These are phyloP conservation scores for Alternaria rosae DNA, from an alignment of 2,329 filamentous ascomycete genomes.

Conservation along the genomic window DNA sequence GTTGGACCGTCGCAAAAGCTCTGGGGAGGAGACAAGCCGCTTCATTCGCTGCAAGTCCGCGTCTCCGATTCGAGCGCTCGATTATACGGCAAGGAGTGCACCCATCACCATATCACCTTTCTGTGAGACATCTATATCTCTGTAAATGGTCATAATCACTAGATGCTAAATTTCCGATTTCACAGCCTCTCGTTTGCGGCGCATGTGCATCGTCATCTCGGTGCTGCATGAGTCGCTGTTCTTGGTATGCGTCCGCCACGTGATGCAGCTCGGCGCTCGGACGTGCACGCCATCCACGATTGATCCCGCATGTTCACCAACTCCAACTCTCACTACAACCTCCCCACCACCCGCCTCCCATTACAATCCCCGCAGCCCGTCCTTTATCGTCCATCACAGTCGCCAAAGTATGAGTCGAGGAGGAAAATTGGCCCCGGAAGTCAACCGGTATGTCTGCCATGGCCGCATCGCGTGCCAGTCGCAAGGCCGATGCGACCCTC, in stretches of 20 bases:
- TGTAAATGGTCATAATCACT: background rate
- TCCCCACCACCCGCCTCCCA: constrained; percentile 15
- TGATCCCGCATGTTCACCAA: constrained; percentile 17
- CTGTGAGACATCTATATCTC: background rate
- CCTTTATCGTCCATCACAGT: constrained; percentile 29
- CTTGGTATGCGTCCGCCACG: constrained; percentile 6
- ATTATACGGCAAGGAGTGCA: background rate
- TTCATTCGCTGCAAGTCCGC: constrained; percentile 33
- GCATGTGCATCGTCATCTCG: constrained; percentile 8
- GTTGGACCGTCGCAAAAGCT: constrained; percentile 10
- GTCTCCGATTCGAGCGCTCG: constrained; percentile 30
- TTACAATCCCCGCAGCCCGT: constrained; percentile 32
- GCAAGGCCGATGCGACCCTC: constrained; percentile 28
- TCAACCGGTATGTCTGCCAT: constrained; percentile 80
- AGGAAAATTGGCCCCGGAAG: constrained; percentile 98
- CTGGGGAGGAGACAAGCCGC: constrained; percentile 13
- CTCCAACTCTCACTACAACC: constrained; percentile 7
- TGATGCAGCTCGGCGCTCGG: constrained; percentile 11
- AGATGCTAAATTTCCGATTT: background rate
- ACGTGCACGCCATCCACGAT: constrained; percentile 13
- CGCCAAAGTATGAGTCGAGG: constrained; percentile 87
- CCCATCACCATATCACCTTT: background rate
- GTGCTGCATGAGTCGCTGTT: constrained; percentile 7
- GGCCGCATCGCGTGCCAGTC: constrained; percentile 23
- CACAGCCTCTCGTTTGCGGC: background rate